Evolutionary conservation across 2,329 filamentous ascomycete species (phyloP).

Genomic region (Colletotrichum chrysophilum): DNA sequence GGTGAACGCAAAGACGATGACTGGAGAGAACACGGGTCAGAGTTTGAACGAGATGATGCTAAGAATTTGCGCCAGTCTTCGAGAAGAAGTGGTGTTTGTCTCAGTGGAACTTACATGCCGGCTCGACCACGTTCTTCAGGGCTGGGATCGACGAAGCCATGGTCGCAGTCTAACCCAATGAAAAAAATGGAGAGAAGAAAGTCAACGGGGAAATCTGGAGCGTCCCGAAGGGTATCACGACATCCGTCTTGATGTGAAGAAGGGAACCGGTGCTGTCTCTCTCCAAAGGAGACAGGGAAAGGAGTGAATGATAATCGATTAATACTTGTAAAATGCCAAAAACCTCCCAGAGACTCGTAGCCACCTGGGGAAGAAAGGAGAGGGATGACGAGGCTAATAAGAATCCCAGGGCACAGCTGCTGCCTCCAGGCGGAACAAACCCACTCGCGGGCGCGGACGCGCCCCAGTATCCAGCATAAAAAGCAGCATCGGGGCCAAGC

Average conservation of each 20-base stretch:
- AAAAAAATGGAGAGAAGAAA: neutral
- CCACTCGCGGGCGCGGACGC: neutral
- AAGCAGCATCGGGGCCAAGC: neutral
- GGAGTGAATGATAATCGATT: neutral
- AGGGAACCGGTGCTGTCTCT: neutral
- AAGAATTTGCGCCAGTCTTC: neutral
- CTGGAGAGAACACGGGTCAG: neutral
- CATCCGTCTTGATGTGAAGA: neutral
- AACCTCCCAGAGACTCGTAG: neutral
- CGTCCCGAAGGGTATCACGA: neutral
- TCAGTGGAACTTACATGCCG: conserved; percentile 6
- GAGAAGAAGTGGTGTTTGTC: neutral
- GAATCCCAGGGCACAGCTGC: neutral
- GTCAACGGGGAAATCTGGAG: neutral
- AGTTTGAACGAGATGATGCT: neutral
- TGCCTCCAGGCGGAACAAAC: conserved; percentile 2
- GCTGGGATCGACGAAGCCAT: conserved; percentile 14
- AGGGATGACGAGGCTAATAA: conserved; percentile 8
- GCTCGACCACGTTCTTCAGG: conserved; percentile 18
- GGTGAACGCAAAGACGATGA: conserved; percentile 20
- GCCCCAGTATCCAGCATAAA: neutral
- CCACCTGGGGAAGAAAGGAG: neutral
- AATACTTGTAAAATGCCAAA: neutral
- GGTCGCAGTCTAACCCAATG: neutral
- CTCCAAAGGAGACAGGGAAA: neutral